Percentiles rank a stretch among this genome's conserved stretches.
Evolutionary conservation across 2,329 filamentous ascomycete genomes (phyloP).

Genomic region (Pseudogymnoascus pannorum): DNA sequence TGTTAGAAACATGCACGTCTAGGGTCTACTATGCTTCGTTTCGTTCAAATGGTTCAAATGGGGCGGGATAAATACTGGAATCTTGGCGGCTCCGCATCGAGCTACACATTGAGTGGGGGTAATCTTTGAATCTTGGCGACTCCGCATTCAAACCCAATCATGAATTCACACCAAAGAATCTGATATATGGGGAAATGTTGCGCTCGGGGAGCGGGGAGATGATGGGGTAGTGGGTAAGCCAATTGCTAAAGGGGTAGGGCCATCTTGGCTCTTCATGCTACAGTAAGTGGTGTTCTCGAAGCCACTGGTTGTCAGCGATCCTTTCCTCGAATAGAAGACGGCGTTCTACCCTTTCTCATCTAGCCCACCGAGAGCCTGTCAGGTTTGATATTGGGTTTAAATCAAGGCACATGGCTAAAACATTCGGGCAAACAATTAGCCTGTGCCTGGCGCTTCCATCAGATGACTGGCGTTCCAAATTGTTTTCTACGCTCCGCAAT

Average conservation of each 20-base stretch:
- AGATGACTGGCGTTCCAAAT: slow-evolving; percentile 3
- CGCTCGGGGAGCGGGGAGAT: background rate
- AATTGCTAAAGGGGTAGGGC: background rate
- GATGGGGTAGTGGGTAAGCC: background rate
- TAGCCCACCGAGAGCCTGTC: background rate
- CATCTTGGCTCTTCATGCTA: slow-evolving; percentile 4
- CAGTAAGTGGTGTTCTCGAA: background rate
- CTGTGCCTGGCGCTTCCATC: background rate
- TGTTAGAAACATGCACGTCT: slow-evolving; percentile 4
- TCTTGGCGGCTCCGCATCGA: slow-evolving; percentile 3
- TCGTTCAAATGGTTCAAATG: slow-evolving; percentile 2
- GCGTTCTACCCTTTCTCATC: background rate
- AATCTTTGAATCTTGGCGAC: background rate
- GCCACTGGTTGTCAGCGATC: background rate
- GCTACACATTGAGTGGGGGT: background rate
- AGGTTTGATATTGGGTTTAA: slow-evolving; percentile 6
- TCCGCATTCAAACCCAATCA: background rate
- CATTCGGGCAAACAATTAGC: slow-evolving; percentile 7
- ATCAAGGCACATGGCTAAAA: background rate
- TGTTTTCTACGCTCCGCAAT: background rate
- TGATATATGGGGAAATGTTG: background rate
- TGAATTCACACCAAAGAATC: background rate
- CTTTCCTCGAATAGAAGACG: background rate
- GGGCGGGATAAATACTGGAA: background rate
- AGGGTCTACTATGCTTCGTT: background rate